A percentile compares a stretch with the other conserved stretches of the same genome.
Evolutionary conservation across 306 rosid genomes (phyloP).

Genomic region (Parietaria judaica): DNA sequence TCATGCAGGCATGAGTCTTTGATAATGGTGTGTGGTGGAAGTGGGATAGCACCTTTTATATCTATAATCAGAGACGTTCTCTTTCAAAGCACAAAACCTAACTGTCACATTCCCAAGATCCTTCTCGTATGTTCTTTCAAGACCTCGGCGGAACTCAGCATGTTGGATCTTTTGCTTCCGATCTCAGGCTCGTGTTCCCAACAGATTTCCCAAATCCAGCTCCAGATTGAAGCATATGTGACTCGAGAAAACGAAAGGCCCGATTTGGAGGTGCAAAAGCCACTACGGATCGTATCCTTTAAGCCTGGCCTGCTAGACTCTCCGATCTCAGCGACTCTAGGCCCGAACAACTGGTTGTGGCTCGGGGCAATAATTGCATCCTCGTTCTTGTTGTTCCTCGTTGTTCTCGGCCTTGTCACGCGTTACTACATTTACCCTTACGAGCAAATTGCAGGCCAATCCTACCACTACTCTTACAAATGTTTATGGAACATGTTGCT

Average conservation of each 20-base stretch:
- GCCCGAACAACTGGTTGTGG: conserved; percentile 36
- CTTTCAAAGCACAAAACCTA: conserved; percentile 30
- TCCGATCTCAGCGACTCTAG: conserved; percentile 24
- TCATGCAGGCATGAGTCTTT: conserved; percentile 33
- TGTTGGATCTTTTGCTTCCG: conserved; percentile 41
- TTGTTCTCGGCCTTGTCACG: conserved; percentile 26
- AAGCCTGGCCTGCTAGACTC: conserved; percentile 31
- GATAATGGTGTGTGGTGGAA: conserved; percentile 53
- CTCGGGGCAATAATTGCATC: conserved; percentile 32
- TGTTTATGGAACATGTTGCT: conserved; percentile 40
- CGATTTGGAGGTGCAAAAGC: conserved; percentile 10
- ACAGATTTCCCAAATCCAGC: conserved; percentile 13
- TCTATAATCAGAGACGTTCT: conserved; percentile 58
- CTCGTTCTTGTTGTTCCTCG: conserved; percentile 31
- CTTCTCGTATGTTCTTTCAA: conserved; percentile 42
- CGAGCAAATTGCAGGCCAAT: conserved; percentile 13
- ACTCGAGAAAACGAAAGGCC: conserved; percentile 31
- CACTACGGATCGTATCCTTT: conserved; percentile 24
- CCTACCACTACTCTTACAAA: conserved; percentile 26
- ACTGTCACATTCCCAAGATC: conserved; percentile 26
- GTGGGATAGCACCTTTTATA: conserved; percentile 56
- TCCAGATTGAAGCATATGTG: conserved; percentile 39
- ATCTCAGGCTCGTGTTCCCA: conserved; percentile 13
- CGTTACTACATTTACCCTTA: conserved; percentile 35
- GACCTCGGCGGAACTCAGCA: conserved; percentile 32